Evolutionary conservation across 1,139 yeast genomes (phyloP).

Genomic region (Sugiyamaella sp.): DNA sequence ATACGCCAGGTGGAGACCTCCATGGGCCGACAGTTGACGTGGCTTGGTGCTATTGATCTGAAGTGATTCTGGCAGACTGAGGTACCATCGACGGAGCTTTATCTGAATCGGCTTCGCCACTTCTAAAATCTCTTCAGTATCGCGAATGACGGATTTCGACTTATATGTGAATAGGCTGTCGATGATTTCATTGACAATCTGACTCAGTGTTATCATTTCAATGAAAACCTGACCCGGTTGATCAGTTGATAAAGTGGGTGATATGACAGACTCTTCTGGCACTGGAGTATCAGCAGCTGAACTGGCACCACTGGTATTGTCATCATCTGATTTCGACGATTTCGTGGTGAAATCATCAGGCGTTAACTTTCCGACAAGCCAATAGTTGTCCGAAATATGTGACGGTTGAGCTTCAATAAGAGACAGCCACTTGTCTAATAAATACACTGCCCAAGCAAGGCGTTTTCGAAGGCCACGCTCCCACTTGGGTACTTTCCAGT

Average conservation of each 20-base stretch:
- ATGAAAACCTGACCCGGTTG: constrained; percentile 54
- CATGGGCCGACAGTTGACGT: constrained; percentile 53
- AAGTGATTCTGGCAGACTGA: constrained; percentile 67
- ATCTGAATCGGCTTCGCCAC: constrained; percentile 86
- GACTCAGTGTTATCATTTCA: constrained; percentile 67
- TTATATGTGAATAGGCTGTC: constrained; percentile 70
- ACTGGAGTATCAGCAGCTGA: constrained; percentile 43
- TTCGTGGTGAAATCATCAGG: constrained; percentile 37
- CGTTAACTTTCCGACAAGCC: constrained; percentile 41
- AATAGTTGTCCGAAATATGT: constrained; percentile 48
- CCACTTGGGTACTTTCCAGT: constrained; percentile 92
- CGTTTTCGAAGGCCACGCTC: constrained; percentile 82
- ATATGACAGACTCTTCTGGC: constrained; percentile 44
- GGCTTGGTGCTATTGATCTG: constrained; percentile 41
- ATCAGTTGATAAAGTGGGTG: constrained; percentile 45
- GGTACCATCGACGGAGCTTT: constrained; percentile 80
- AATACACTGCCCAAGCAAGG: constrained; percentile 90
- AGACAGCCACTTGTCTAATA: constrained; percentile 87
- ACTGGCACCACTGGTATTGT: constrained; percentile 48
- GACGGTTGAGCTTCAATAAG: constrained; percentile 79
- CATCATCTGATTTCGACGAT: constrained; percentile 6
- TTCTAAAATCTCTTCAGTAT: constrained; percentile 66
- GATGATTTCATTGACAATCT: constrained; percentile 71
- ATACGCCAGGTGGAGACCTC: constrained; percentile 79
- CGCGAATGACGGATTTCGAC: constrained; percentile 58